A percentile compares a stretch with the other conserved stretches of the same genome.
These are phyloP conservation scores for Calycina herbarum DNA, from an alignment of 2,329 filamentous ascomycete species.

Conservation along the genomic window DNA sequence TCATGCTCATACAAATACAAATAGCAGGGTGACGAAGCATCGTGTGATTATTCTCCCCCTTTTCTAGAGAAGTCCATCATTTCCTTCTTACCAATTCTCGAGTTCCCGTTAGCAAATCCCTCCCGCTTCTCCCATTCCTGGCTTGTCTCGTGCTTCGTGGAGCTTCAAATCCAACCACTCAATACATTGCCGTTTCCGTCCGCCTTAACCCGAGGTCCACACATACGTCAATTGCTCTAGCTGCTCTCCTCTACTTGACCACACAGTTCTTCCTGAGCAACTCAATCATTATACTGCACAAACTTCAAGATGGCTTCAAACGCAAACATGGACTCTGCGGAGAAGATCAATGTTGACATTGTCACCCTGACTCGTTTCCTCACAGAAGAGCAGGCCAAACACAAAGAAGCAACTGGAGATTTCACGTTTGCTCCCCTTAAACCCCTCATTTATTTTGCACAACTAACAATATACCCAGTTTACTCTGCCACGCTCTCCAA, in stretches of 20 bases:
- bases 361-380: constrained; percentile 93
- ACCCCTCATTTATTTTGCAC: background rate
- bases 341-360: constrained; percentile 94
- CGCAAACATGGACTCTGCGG: constrained; percentile 44
- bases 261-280: background rate
- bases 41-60: constrained; percentile 18
- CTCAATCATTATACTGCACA: constrained; percentile 8
- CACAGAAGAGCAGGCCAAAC: constrained; percentile 92
- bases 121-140: constrained; percentile 11
- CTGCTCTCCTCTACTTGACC: constrained; percentile 9
- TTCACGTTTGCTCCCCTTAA: constrained; percentile 73
- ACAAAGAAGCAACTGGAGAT: constrained; percentile 93
- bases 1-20: background rate
- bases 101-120: background rate
- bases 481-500: constrained; percentile 95
- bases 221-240: constrained; percentile 20
- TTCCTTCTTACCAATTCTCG: background rate
- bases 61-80: constrained; percentile 24
- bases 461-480: constrained; percentile 49
- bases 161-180: constrained; percentile 15
- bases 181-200: constrained; percentile 20
- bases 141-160: constrained; percentile 13
- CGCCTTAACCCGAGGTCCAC: constrained; percentile 34
- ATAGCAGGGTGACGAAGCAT: constrained; percentile 8
- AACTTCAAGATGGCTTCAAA: constrained; percentile 14